A percentile compares a stretch with the other conserved stretches of the same genome.
These are phyloP conservation scores for Cladophialophora exuberans DNA, from an alignment of 2,329 filamentous ascomycete genomes.

Conservation along the genomic window DNA sequence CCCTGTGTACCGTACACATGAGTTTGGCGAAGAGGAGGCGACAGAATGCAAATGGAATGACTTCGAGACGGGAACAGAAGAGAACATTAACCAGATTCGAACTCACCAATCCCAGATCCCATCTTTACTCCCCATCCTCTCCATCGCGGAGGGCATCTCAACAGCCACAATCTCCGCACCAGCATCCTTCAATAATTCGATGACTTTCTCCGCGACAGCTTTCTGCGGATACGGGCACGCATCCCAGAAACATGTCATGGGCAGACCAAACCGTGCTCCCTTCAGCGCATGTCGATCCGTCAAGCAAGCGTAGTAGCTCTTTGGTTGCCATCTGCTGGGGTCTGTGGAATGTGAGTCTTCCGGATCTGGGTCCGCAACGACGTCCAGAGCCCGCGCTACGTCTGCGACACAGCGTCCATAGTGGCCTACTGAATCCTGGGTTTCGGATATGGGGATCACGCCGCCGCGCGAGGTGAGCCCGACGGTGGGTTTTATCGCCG, in stretches of 20 bases:
- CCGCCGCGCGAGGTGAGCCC: slow-evolving; percentile 38
- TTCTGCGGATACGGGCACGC: slow-evolving; percentile 46
- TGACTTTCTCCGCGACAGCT: slow-evolving; percentile 38
- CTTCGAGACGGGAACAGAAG: neutral
- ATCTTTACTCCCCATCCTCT: slow-evolving; percentile 34
- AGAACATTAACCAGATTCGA: neutral
- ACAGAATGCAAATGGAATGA: no score
- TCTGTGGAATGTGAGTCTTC: slow-evolving; percentile 25
- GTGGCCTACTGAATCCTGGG: slow-evolving; percentile 34
- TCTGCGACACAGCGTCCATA: slow-evolving; percentile 34
- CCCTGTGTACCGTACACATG: slow-evolving; percentile 5
- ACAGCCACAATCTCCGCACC: slow-evolving; percentile 39
- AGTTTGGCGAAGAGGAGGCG: no score
- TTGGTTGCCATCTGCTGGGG: slow-evolving; percentile 21
- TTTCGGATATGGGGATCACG: slow-evolving; percentile 37
- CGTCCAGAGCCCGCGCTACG: slow-evolving; percentile 26
- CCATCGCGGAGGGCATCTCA: slow-evolving; percentile 37
- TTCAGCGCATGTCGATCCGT: slow-evolving; percentile 23
- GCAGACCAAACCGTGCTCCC: slow-evolving; percentile 30
- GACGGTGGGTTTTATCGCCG: slow-evolving; percentile 41
- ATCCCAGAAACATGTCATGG: slow-evolving; percentile 52
- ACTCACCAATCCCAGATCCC: slow-evolving; percentile 38
- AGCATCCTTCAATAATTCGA: slow-evolving; percentile 43
- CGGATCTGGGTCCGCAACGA: slow-evolving; percentile 25
- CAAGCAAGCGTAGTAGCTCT: slow-evolving; percentile 25